Conservation (phyloP, 805 yeast genomes). For the Yarrowia phangngaensis region DNA sequence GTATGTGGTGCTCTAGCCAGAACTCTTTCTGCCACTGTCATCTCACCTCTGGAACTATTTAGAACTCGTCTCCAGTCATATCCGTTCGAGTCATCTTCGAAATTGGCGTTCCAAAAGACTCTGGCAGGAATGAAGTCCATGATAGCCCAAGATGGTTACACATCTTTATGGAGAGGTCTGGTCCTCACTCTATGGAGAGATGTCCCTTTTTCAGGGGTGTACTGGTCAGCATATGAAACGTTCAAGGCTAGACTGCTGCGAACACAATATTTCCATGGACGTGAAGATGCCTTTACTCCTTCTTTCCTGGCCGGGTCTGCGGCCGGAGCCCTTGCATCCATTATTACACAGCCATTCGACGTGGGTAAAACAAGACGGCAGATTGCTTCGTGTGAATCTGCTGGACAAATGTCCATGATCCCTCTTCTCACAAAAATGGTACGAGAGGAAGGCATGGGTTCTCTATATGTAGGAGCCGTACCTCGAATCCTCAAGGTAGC, state of each 20-base stretch:
- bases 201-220: conserved; percentile 92
- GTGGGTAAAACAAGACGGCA: conserved; percentile 95
- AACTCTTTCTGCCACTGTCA: conserved; percentile 71
- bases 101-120: conserved; percentile 35
- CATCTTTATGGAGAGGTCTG: conserved; percentile 75
- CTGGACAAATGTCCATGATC: conserved; percentile 54
- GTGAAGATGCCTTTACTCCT: conserved; percentile 36
- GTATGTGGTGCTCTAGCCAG: conserved; percentile 84
- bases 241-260: conserved; percentile 38
- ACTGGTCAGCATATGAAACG: conserved; percentile 84
- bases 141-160: conserved; percentile 53
- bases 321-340: conserved; percentile 81
- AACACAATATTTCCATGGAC: conserved; percentile 28
- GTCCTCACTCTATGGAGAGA: conserved; percentile 92
- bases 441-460: conserved; percentile 68
- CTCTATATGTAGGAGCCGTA: conserved; percentile 79
- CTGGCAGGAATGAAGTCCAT: conserved; percentile 52
- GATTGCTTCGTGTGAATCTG: conserved; percentile 38
- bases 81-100: conserved; percentile 34
- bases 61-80: conserved; percentile 81
- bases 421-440: conserved; percentile 59
- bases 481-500: conserved; percentile 91
- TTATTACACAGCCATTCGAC: conserved; percentile 90
- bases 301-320: conserved; percentile 74
- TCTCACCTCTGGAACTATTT: conserved; percentile 82